Evolutionary conservation across 805 yeast genomes (phyloP), one percentile per base, ranked within the genome.

Genomic region (Wickerhamiella occidentalis): DNA sequence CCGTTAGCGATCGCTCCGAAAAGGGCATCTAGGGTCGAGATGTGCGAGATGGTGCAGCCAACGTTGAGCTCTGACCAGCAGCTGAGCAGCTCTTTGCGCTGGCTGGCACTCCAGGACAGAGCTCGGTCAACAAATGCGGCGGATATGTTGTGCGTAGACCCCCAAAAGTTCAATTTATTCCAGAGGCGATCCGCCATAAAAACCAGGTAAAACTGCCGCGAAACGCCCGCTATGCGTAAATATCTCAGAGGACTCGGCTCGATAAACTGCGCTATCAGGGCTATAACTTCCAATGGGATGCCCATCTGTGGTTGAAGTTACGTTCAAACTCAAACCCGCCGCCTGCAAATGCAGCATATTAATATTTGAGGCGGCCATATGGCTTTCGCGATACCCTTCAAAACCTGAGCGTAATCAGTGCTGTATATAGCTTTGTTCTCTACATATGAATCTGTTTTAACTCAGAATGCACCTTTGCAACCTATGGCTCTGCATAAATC

Each of bases 121-220:
- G 19, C 38, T 33, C 19, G 5, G 11, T 9, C 19, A 6, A 17
- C 6, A n/a, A 33, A 17, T 3, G 9, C 19, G 8, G 3, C n/a
- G 19, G 44, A 21, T 6, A 40, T 40, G n/a, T 25, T 15, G 12
- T 23, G 12, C 3, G 12, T 7, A 2, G 25, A 6, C 12, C 25
- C 30, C 13, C 8, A 11, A 19, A 15, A 12, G 30, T 40, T 15
- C 26, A 42, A 13, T 18, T 4, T 9, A 3, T 18, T 6, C 46
- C 46, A 42, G 25, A 42, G 36, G 25, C 28, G 13, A 25, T 42
- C 46, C 3, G 23, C 21, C 37, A 21, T 28, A n/a, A 42, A 42
- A 3, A 29, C 37, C 17, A 5, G 19, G 29, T 42, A 28, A 17
- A 42, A 42, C 13, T 15, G 4, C 4, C 37, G n/a, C n/a, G 37